Base-by-base conservation (phyloP, 202 grass and related monocot genomes). In the Zoysia matrella region DNA sequence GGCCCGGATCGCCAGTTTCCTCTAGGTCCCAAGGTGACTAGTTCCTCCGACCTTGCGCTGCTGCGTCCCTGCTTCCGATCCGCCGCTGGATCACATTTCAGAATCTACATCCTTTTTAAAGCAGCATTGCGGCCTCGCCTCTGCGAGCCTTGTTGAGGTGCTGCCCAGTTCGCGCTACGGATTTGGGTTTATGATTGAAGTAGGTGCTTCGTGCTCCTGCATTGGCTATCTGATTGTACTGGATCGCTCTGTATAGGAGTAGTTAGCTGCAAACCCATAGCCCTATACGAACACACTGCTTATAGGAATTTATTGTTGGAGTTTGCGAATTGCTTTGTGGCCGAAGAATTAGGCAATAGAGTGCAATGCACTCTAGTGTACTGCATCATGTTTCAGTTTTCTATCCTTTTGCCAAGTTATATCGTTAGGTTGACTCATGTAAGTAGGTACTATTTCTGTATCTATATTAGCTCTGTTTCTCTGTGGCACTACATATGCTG, bases 1-100 rank as follows among this genome's bases (percentile, higher is more conserved):
- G 41, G 16, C 16, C 83, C 71, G 52, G 55, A 73, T 79, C 65
- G 58, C 47, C 79, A 10, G 71, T 57, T 78, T 80, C 82, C 49
- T 82, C 64, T 79, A 61, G 12, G 60, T 39, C 18, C 60, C 60
- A 63, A 63, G 60, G 60, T 63, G 46, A 67, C 44, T 1, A 45
- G n/a, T 53, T 55, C 10, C 40, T 22, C 4, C 60, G 51, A 49
- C 5, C 12, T 36, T 36, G 30, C 30, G 30, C 30, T 0, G 30
- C 2, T 44, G 18, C 44, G 52, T 1, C 42, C 12, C 41, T 52
- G 1, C 52, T 46, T 18, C 57, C 5, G 47, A 63, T 85, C 68
- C 13, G 42, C 77, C 5, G n/a, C 16, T 55, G 41, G 67, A 71
- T 72, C 51, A 3, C 66, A 64, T 82, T 79, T 60, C 15, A 15